Evolutionary conservation across 768 basidiomycete species (phyloP), one percentile per base, ranked within the genome.

Genomic region (Lepiota brunneoincarnata): DNA sequence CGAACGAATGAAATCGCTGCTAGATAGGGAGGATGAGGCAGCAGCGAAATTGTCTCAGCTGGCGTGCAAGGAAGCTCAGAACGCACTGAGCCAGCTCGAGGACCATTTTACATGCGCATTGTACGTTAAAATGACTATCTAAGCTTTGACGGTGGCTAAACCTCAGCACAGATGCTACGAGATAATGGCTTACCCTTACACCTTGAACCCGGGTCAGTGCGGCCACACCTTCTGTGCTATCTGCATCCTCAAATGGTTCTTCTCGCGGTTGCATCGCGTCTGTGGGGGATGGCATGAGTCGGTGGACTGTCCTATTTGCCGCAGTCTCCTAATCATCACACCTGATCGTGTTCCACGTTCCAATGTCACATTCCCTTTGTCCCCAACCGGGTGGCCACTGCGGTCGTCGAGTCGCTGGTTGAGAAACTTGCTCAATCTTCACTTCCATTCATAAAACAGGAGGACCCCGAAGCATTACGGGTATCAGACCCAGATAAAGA

Each of bases 161-260:
- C 41, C 2, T 44, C 17, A n/a, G 18, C 2, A 37, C 51, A 89
- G 86, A 55, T 86, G 87, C 64, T 83, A 80, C 61, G 86, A 86
- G 57, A 73, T 82, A 50, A 74, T 87, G 75, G 81, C 84, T 2
- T 75, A 75, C 57, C 86, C 87, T 6, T 83, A 83, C 62, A 69
- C 70, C 28, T 68, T 87, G 38, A 77, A 73, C 53, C 78, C 82
- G 15, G 72, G 71, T 12, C 68, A 71, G 37, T 88, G 86, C 57
- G 86, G 87, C 9, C 87, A 89, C 61, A 79, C 84, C 3, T 88
- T 84, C 62, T 87, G 84, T 63, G 79, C 81, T 26, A 68, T 82
- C 44, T 87, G 84, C 67, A 82, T 85, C 56, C 66, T 87, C 26
- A 81, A 80, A 61, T 85, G 84, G 82, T 81, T 82, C 68, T 87